Evolutionary conservation across 1,284 basidiomycete species (phyloP).

Genomic region (Tausonia pullulans): DNA sequence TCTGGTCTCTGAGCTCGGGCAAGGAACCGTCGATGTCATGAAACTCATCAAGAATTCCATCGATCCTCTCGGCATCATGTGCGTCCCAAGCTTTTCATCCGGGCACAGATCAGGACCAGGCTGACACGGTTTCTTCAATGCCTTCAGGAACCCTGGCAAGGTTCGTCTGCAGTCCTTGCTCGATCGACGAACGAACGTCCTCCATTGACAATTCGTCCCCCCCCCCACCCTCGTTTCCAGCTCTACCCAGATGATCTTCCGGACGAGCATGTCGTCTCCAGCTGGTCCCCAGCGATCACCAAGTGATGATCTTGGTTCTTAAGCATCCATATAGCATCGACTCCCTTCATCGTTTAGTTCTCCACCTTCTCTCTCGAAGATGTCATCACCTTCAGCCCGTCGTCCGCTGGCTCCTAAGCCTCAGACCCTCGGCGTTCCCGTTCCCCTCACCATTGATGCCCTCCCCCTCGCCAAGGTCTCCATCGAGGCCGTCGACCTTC

Average conservation of each 20-base stretch:
- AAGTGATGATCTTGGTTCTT: too few relatives aligned
- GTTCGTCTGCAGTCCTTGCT: not conserved
- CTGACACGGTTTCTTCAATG: too few relatives aligned
- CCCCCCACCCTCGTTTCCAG: not conserved
- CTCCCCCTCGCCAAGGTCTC: too few relatives aligned
- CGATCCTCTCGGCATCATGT: constrained; percentile 14
- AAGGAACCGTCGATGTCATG: constrained; percentile 68
- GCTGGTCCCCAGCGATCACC: not conserved
- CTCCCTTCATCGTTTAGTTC: too few relatives aligned
- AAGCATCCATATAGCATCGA: too few relatives aligned
- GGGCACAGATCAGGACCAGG: too few relatives aligned
- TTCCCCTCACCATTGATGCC: too few relatives aligned
- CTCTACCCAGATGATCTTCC: constrained; percentile 4
- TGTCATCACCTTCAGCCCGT: too few relatives aligned
- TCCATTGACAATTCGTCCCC: not conserved
- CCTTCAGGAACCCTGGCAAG: constrained; percentile 5
- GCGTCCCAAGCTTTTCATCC: not conserved
- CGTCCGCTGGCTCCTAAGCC: too few relatives aligned
- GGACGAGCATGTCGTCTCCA: not conserved
- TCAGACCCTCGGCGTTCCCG: too few relatives aligned
- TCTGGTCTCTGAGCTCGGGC: constrained; percentile 60
- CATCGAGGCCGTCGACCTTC: too few relatives aligned
- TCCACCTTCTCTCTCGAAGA: too few relatives aligned
- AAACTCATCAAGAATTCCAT: constrained; percentile 54
- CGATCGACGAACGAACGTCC: not conserved